Evolutionary conservation across 2,329 filamentous ascomycete genomes (phyloP), one percentile per base, ranked within the genome.

Genomic region (Curvularia eragrostidis): DNA sequence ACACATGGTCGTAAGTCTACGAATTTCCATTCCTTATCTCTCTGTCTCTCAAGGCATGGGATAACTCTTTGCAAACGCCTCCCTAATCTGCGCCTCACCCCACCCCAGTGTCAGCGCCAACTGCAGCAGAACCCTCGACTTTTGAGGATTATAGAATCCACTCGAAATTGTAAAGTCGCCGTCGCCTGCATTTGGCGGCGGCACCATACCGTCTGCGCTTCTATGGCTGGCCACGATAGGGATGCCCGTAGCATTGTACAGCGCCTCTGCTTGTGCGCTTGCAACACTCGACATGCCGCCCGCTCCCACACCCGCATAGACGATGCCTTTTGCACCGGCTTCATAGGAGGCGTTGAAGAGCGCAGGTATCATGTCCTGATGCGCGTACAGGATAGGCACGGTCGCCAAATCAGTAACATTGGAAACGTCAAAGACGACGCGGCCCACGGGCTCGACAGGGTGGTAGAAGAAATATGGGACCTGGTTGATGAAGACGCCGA

Each of bases 391-490:
- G 30, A 87, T 82, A 60, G 86, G 84, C 26, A 87, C 83, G 55
- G 82, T 76, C 0, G 85, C 84, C 24, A 87, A 77, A 82, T 73
- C 65, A 77, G 75, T 64, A 80, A 84, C 60, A 26, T 68, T 64
- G 19, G 64, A 54, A 1, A 75, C 60, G 49, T 74, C 79, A 72
- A 46, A 75, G 68, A 67, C 81, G 80, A 51, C 81, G 80, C 21
- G 81, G 71, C 12, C 85, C 3, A 72, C 62, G 0, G 73, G 73
- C 43, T 78, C 74, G 2, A 80, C 77, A 0, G 86, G 78, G 9
- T 80, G 78, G 65, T 81, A 88, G 78, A 84, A 89, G 78, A 87
- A 89, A 65, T 84, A 81, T 0, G 86, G 85, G 36, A 82, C 78
- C 56, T 85, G 79, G 64, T 85, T 82, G 66, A 87, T 80, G 69